A percentile compares a stretch with the other conserved stretches of the same genome.
Evolutionary conservation across 2,329 filamentous ascomycete species (phyloP).

Genomic region (Fusarium papillatum): DNA sequence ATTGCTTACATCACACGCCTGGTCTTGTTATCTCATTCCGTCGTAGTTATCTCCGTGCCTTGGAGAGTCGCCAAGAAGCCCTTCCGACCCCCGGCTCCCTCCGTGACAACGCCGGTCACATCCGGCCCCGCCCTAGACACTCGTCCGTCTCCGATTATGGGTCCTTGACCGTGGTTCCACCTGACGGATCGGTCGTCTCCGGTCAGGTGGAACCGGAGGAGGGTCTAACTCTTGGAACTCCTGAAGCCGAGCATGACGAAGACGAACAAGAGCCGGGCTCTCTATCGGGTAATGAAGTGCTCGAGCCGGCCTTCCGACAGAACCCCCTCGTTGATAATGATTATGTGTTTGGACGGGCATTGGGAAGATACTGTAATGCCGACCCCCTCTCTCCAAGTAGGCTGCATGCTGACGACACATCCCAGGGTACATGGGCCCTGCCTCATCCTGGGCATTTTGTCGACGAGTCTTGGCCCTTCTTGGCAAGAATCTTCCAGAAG

Average conservation of each 20-base stretch:
- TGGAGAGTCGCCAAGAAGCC: constrained; percentile 36
- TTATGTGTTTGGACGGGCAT: constrained; percentile 37
- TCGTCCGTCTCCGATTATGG: constrained; percentile 38
- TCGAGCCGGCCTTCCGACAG: constrained; percentile 41
- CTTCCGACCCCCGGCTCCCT: constrained; percentile 19
- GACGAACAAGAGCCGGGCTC: constrained; percentile 9
- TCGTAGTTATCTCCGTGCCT: constrained; percentile 38
- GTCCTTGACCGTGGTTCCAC: constrained; percentile 5
- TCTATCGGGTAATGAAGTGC: constrained; percentile 7
- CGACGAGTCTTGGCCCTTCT: constrained; percentile 39
- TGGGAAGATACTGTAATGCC: constrained; percentile 36
- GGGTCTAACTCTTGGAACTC: constrained; percentile 23
- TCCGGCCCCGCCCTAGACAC: constrained; percentile 16
- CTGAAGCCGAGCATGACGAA: constrained; percentile 2
- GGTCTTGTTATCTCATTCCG: background rate
- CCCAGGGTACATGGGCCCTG: constrained; percentile 44
- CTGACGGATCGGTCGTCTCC: background rate
- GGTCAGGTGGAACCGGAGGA: constrained; percentile 11
- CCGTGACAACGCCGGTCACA: background rate
- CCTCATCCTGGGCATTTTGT: constrained; percentile 44
- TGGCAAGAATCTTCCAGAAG: constrained; percentile 41
- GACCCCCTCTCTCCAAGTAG: background rate
- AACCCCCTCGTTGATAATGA: constrained; percentile 43
- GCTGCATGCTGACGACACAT: background rate
- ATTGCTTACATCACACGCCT: background rate